phyloP scores from a whole-genome alignment of 129 eudicot species.

The Silybum marianum region DNA sequence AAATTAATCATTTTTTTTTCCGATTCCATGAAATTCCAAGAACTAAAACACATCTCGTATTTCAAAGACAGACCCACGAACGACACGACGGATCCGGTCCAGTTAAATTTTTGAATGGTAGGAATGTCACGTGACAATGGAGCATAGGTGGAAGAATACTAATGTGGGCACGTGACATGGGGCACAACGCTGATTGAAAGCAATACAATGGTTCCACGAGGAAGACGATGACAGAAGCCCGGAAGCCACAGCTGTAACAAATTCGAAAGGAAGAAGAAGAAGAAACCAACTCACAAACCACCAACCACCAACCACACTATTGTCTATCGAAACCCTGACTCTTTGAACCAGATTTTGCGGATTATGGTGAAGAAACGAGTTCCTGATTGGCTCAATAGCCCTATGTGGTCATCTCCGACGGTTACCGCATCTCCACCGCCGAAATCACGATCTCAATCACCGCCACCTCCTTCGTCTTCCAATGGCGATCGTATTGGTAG shows the following conservation, averaged over 20 bases:
- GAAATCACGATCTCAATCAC: slow-evolving; percentile 27
- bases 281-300: slow-evolving; percentile 2
- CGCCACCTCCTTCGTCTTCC: slow-evolving; percentile 24
- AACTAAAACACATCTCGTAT: too few relatives aligned
- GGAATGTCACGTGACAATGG: background rate
- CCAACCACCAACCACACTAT: slow-evolving; percentile 10
- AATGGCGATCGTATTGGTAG: slow-evolving; percentile 18
- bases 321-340: slow-evolving; percentile 14
- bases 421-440: slow-evolving; percentile 19
- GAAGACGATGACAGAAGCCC: slow-evolving; percentile 41
- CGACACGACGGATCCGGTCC: too few relatives aligned
- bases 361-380: slow-evolving; percentile 72
- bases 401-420: slow-evolving; percentile 79
- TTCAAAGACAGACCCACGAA: too few relatives aligned
- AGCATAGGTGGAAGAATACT: background rate
- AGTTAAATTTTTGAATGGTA: background rate
- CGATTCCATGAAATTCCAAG: too few relatives aligned
- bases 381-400: slow-evolving; percentile 96
- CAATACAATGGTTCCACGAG: slow-evolving; percentile 24
- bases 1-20: too few relatives aligned
- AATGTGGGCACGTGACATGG: slow-evolving; percentile 4
- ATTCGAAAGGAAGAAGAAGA: background rate
- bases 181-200: slow-evolving; percentile 9
- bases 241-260: slow-evolving; percentile 31
- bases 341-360: background rate